These are phyloP conservation scores for Boletales sp. DNA, from an alignment of 768 basidiomycete species.

Conservation along the genomic window DNA sequence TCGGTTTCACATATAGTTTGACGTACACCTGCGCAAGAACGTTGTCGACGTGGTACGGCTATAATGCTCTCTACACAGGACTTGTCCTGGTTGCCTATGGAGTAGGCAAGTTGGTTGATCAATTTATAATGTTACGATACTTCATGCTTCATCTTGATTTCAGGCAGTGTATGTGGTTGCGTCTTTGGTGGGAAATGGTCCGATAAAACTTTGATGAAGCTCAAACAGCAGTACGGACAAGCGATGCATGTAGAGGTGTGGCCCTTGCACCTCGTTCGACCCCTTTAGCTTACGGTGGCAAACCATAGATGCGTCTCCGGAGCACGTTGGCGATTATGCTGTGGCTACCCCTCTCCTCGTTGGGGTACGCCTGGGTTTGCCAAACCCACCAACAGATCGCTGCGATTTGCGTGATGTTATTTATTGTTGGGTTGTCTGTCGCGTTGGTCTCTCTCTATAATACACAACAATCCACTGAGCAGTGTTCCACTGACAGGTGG, in stretches of 20 bases:
- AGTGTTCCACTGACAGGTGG: conserved; percentile 31
- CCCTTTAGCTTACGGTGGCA: not conserved
- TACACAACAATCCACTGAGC: not conserved
- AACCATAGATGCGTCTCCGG: conserved; percentile 63
- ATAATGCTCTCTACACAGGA: conserved; percentile 68
- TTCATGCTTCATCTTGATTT: not conserved
- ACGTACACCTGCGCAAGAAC: conserved; percentile 74
- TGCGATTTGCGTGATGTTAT: conserved; percentile 68
- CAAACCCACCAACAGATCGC: conserved; percentile 61
- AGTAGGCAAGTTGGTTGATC: conserved; percentile 40
- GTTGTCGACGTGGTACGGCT: conserved; percentile 59
- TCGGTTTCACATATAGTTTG: conserved; percentile 66
- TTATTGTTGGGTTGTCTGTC: conserved; percentile 65
- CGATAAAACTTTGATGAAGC: conserved; percentile 40
- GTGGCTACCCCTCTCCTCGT: conserved; percentile 49
- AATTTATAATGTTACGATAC: not conserved
- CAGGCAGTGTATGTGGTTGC: conserved; percentile 50
- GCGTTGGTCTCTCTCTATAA: conserved; percentile 16
- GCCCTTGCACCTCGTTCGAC: not conserved
- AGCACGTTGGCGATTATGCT: conserved; percentile 58
- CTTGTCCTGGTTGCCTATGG: conserved; percentile 75
- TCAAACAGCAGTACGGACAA: conserved; percentile 44
- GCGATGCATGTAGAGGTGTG: conserved; percentile 59
- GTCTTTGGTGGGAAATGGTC: conserved; percentile 59
- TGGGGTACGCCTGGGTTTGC: conserved; percentile 76